Evolutionary conservation across 2,329 filamentous ascomycete genomes (phyloP), one percentile per base, ranked within the genome.

Genomic region (Emericellopsis atlantica): DNA sequence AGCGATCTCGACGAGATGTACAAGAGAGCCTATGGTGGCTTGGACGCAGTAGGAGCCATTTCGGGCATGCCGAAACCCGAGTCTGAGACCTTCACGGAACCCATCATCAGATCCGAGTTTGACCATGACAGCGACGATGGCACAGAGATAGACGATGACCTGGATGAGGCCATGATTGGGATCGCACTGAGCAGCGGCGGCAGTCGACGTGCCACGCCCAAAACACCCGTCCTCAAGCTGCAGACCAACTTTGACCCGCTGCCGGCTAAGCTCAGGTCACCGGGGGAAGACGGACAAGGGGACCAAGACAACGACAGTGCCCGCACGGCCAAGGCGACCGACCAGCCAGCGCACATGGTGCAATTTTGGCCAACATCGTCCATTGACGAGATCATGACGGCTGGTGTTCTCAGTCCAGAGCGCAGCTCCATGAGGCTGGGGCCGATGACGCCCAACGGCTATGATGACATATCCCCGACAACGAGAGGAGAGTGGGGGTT

Each of bases 401-500:
- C 52, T 12, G 49, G 39, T 4, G 47, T 49, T 8, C 46, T 54
- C 39, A 51, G 52, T 32, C 47, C 50, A 23, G 15, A 39, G 36
- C 32, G 42, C 29, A 44, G 43, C 12, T 50, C 50, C 2, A 36
- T 43, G 41, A 52, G 44, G 37, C 46, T 66, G 16, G 73, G 70
- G 0, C 69, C 74, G 1, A 54, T 61, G 57, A 79, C 76, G 43
- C 76, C 74, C 2, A 76, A 78, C 46, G 67, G 61, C 7, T 75
- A 72, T 46, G 74, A 76, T 16, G 76, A 81, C 50, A 74, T 80
- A 42, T 78, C 74, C 39, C 76, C 76, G 6, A 68, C 73, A 21
- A 80, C 76, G 8, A 64, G 71, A 33, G 72, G 72, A 5, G 76
- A 80, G 55, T 81, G 76, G 76, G 72, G 74, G 0, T 74, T 75